Base-by-base conservation (phyloP, 2,329 filamentous ascomycete genomes). In the Talaromyces sp. region DNA sequence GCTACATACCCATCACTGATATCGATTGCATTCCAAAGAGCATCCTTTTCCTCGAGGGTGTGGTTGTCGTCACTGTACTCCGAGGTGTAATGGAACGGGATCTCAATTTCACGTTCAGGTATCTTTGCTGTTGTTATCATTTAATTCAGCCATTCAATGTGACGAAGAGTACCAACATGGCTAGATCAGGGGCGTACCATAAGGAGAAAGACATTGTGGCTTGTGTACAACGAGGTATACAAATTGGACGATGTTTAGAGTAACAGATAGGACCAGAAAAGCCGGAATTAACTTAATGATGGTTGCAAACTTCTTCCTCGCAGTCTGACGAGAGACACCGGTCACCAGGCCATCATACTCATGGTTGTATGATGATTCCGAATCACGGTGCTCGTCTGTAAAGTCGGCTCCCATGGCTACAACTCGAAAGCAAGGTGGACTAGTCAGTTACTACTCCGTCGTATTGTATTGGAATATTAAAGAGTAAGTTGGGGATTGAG, bases 11-110 rank as follows among this genome's bases (percentile, higher is more conserved):
- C 57, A 7, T 59, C 57, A 11, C 57, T 59, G 7, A 59, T 51
- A 59, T 59, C 57, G 11, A 59, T 59, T 9, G 57, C 57, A 44
- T 59, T 59, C 57, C 57, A 59, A 7, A 59, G 22, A 53, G 57
- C 57, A 25, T 59, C 57, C 30, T 59, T 59, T 17, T 59, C 57
- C 25, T 59, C 57, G 30, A 39, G 44, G 4, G 57, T 52, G 13
- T 59, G 57, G 11, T 59, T 30, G n/a, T 59, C 57, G 10, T 59
- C 57, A 10, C 57, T 59, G 32, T 59, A 59, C 27, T 59, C 47
- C 3, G 47, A 54, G 22, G 57, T 47, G n/a, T 59, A 59, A 4
- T 33, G 44, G 22, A 59, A 59, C 9, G 57, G 57, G 25, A 59
- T 17, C 15, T 58, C 56, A 39, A 58, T 25, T 19, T 58, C 56